Evolutionary conservation across 176 grass and related monocot species (phyloP).

Genomic region (Oryza longistaminata): DNA sequence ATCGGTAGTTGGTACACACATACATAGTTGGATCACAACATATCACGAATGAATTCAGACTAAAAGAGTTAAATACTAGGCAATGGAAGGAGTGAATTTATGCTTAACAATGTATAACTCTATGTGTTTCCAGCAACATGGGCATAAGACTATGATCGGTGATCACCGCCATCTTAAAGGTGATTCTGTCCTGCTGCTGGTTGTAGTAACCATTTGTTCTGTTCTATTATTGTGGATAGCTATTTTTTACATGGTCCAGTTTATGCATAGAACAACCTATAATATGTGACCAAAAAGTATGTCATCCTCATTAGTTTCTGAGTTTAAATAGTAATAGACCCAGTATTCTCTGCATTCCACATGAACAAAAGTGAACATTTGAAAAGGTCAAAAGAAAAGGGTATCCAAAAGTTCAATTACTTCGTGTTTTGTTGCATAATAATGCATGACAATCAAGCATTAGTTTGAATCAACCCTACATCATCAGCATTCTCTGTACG

Average conservation of each 20-base stretch:
- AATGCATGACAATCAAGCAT: background rate
- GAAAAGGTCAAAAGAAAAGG: background rate
- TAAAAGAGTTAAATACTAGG: too few species aligned
- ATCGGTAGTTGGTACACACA: too few species aligned
- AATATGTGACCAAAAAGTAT: constrained; percentile 17
- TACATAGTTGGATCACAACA: too few species aligned
- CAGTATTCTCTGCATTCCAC: background rate
- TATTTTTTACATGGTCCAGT: background rate
- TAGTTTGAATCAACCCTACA: background rate
- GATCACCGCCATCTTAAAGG: background rate
- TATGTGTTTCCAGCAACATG: constrained; percentile 18
- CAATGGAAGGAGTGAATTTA: background rate
- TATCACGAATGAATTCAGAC: too few species aligned
- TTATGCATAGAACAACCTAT: background rate
- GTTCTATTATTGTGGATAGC: background rate
- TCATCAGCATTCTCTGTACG: background rate
- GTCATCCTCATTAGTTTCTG: background rate
- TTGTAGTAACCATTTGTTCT: background rate
- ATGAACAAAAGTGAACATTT: background rate
- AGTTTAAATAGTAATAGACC: background rate
- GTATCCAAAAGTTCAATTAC: background rate
- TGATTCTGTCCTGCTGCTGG: background rate
- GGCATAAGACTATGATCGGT: background rate
- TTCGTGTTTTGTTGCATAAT: background rate
- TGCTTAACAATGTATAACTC: background rate